These are phyloP conservation scores for Yamadazyma siamensis DNA, from an alignment of 1,139 yeast genomes.

Conservation along the genomic window DNA sequence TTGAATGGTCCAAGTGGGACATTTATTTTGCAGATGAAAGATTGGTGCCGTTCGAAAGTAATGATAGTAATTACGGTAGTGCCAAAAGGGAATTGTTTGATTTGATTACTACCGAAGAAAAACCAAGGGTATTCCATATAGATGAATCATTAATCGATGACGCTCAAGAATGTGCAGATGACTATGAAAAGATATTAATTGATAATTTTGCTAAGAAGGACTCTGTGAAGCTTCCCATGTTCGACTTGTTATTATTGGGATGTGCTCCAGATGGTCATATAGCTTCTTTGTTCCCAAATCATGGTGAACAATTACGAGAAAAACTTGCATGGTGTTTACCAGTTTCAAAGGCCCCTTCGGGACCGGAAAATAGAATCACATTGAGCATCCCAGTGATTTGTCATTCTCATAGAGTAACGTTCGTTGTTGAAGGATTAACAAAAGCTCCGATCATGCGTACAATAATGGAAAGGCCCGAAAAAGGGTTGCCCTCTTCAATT, in stretches of 20 bases:
- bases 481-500: conserved; percentile 89
- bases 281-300: conserved; percentile 92
- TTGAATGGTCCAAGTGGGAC: conserved; percentile 95
- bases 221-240: conserved; percentile 91
- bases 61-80: conserved; percentile 85
- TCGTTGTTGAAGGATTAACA: conserved; percentile 93
- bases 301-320: conserved; percentile 79
- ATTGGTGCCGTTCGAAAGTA: conserved; percentile 80
- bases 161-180: conserved; percentile 93
- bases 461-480: conserved; percentile 96
- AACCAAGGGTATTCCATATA: conserved; percentile 78
- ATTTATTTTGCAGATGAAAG: conserved; percentile 96
- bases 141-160: conserved; percentile 74
- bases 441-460: conserved; percentile 91
- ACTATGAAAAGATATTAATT: conserved; percentile 80
- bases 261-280: conserved; percentile 99
- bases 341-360: conserved; percentile 87
- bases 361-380: conserved; percentile 85
- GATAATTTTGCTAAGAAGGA: conserved; percentile 95
- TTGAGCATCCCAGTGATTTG: conserved; percentile 92
- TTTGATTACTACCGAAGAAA: conserved; percentile 47
- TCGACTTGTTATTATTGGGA: conserved; percentile 84
- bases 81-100: conserved; percentile 83
- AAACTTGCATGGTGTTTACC: conserved; percentile 96
- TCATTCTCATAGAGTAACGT: conserved; percentile 88